A percentile compares a stretch with the other conserved stretches of the same genome.
Evolutionary conservation across 352 stramenopile species (phyloP).

Genomic region (Phytophthora palmivora): DNA sequence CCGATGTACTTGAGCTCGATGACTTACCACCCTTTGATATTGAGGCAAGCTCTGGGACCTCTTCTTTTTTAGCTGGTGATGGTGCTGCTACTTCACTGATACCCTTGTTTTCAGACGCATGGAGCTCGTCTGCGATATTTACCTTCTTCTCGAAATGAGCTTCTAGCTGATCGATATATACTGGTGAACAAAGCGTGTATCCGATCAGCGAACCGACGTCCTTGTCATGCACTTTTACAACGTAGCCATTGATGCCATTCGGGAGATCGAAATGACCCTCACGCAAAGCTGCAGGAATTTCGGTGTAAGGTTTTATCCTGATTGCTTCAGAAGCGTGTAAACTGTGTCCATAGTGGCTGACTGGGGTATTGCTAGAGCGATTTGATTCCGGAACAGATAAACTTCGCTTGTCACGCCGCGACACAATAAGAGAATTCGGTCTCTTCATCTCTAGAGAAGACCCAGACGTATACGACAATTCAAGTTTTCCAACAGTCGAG

Average conservation of each 20-base stretch:
- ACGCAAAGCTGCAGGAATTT: slow-evolving; percentile 51
- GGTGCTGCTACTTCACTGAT: slow-evolving; percentile 30
- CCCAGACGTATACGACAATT: slow-evolving; percentile 50
- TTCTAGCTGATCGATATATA: slow-evolving; percentile 78
- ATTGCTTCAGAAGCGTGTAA: slow-evolving; percentile 48
- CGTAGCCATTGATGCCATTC: slow-evolving; percentile 73
- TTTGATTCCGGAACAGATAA: slow-evolving; percentile 50
- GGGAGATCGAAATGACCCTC: slow-evolving; percentile 82
- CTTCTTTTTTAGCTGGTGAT: slow-evolving; percentile 25
- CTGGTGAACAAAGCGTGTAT: slow-evolving; percentile 78
- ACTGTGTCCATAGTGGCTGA: slow-evolving; percentile 30
- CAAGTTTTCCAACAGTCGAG: slow-evolving; percentile 43
- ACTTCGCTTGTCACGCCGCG: slow-evolving; percentile 40
- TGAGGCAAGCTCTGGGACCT: slow-evolving; percentile 13
- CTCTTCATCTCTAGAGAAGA: slow-evolving; percentile 56
- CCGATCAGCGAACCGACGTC: slow-evolving; percentile 84
- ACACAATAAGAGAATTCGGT: slow-evolving; percentile 25
- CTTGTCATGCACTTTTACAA: slow-evolving; percentile 84
- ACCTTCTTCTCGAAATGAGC: slow-evolving; percentile 62
- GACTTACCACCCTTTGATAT: slow-evolving; percentile 1
- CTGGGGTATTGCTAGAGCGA: slow-evolving; percentile 34
- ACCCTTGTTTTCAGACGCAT: slow-evolving; percentile 26
- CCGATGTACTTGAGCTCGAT: slow-evolving; percentile 13
- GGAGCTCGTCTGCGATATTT: slow-evolving; percentile 60
- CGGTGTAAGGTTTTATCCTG: slow-evolving; percentile 58